Percentiles rank a stretch among this genome's conserved stretches.
These are phyloP conservation scores for Fusarium tjaetaba DNA, from an alignment of 2,329 filamentous ascomycete species.

Conservation along the genomic window DNA sequence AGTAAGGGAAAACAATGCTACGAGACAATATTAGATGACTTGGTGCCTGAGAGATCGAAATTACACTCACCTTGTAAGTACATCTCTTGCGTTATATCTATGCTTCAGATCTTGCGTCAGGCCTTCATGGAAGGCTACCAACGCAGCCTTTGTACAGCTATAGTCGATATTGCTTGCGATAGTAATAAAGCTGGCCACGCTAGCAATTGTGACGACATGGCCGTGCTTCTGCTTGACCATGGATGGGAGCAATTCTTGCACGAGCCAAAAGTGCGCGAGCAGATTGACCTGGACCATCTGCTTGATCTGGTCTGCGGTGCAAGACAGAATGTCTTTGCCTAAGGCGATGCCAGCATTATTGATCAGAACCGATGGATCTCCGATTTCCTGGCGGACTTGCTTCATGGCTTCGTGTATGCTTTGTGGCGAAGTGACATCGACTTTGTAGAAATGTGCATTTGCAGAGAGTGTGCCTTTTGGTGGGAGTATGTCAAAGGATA, in stretches of 20 bases:
- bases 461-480: accelerated
- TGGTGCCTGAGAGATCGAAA: accelerated
- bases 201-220: neutral
- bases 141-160: neutral
- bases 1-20: neutral
- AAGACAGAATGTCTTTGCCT: neutral
- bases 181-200: neutral
- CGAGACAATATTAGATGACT: neutral
- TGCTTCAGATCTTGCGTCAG: neutral
- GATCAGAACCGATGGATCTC: neutral
- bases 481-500: neutral
- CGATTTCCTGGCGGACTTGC: neutral
- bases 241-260: neutral
- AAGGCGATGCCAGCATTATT: neutral
- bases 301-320: neutral
- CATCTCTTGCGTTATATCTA: neutral
- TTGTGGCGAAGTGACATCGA: neutral
- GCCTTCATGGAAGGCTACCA: neutral
- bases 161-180: neutral
- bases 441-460: neutral
- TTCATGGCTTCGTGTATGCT: neutral
- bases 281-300: neutral
- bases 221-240: neutral
- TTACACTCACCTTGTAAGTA: neutral
- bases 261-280: neutral